phyloP scores from a whole-genome alignment of 768 basidiomycete species.

The Amanita fuliginea region DNA sequence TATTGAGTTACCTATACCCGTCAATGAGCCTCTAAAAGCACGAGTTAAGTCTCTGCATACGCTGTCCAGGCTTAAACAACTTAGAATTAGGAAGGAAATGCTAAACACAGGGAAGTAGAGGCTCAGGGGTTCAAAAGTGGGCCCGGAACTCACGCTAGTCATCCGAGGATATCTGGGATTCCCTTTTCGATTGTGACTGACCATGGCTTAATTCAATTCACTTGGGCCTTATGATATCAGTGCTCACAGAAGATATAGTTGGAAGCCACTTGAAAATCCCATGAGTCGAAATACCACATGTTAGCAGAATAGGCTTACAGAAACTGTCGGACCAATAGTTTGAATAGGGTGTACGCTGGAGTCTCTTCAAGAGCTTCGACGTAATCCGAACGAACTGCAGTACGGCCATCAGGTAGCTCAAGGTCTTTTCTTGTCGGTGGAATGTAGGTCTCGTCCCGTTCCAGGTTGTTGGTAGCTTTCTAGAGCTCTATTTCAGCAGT shows the following conservation, averaged over 20 bases:
- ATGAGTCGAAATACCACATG: not conserved
- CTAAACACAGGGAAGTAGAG: conserved; percentile 14
- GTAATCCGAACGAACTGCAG: conserved; percentile 32
- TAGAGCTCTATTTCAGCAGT: conserved; percentile 8
- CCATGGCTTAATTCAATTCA: not conserved
- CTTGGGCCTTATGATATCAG: not conserved
- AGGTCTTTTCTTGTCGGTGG: conserved; percentile 33
- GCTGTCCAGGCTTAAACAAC: conserved; percentile 34
- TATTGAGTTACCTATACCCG: conserved; percentile 19
- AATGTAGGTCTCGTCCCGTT: conserved; percentile 66
- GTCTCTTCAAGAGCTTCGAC: conserved; percentile 38
- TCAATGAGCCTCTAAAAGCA: not conserved
- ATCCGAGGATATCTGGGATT: conserved; percentile 30
- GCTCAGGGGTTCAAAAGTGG: not conserved
- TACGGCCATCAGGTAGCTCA: conserved; percentile 29
- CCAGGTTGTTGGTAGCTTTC: conserved; percentile 42
- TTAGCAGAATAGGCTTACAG: conserved; percentile 21
- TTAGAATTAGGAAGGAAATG: conserved; percentile 32
- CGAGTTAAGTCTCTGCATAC: conserved; percentile 15
- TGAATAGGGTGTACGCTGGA: conserved; percentile 38
- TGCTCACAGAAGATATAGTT: conserved; percentile 33
- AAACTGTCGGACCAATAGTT: conserved; percentile 36
- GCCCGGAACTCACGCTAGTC: conserved; percentile 26
- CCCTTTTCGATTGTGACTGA: conserved; percentile 34
- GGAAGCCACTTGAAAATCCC: conserved; percentile 24